phyloP scores from a whole-genome alignment of 768 basidiomycete species.

The Dioszegia crocea region DNA sequence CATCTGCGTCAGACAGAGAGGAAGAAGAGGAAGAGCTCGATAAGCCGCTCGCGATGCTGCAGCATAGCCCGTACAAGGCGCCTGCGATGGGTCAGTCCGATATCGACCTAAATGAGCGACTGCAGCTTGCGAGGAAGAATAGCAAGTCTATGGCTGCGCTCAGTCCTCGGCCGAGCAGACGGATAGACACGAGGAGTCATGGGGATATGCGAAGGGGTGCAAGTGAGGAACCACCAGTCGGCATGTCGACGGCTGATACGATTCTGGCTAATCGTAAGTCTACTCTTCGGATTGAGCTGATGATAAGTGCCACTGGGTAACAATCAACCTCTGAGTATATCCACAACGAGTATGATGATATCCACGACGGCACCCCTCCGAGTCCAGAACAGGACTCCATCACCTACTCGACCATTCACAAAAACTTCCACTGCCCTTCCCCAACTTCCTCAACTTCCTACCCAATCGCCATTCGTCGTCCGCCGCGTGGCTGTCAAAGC shows the following conservation, averaged over 20 bases:
- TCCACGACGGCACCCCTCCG: constrained; percentile 27
- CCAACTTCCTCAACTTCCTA: constrained; percentile 1
- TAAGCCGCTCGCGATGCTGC: background rate
- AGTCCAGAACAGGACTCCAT: constrained; percentile 30
- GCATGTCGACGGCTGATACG: constrained; percentile 8
- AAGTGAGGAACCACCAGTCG: background rate
- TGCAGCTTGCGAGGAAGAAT: constrained; percentile 79
- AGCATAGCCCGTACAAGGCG: constrained; percentile 7
- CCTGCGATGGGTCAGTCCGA: constrained; percentile 48
- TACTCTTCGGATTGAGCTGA: background rate
- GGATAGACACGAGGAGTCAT: constrained; percentile 12
- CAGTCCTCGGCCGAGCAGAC: background rate
- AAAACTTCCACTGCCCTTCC: background rate
- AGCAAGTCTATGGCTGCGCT: constrained; percentile 31
- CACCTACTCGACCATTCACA: constrained; percentile 10
- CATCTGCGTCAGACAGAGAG: background rate
- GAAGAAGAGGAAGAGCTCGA: background rate
- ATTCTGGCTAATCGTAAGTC: constrained; percentile 6
- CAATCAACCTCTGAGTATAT: background rate
- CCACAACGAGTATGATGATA: constrained; percentile 4
- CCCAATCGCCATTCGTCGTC: background rate
- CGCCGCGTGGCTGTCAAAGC: background rate
- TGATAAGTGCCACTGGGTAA: background rate
- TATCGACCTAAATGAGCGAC: constrained; percentile 65
- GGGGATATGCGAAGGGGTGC: constrained; percentile 7